Conservation (phyloP, 257 asterid genomes). For the Paraleonurus japonicus region DNA sequence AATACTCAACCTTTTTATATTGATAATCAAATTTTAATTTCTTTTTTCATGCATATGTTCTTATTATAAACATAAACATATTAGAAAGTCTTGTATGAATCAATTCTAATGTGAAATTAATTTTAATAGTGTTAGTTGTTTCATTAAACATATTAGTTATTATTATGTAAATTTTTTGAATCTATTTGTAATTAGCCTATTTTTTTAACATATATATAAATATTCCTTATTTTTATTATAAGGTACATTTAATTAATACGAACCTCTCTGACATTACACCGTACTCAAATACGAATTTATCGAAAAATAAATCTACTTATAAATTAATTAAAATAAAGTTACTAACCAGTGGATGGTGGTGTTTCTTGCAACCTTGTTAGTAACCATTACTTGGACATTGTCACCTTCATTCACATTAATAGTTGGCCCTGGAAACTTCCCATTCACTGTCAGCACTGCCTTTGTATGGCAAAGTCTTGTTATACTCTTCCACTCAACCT, state of each 20-base stretch:
- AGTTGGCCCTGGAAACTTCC: conserved; percentile 73
- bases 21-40: background rate
- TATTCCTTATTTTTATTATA: no score
- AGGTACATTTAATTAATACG: no score
- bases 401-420: conserved; percentile 76
- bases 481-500: conserved; percentile 67
- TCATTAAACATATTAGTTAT: no score
- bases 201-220: no score
- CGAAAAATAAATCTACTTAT: background rate
- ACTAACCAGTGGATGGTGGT: conserved; percentile 79
- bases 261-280: no score
- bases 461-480: conserved; percentile 58
- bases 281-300: no score
- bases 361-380: conserved; percentile 50
- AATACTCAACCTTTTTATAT: background rate
- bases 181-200: no score
- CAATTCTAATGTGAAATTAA: no score
- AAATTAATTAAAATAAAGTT: background rate
- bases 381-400: conserved; percentile 54
- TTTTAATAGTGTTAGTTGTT: no score
- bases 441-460: conserved; percentile 56
- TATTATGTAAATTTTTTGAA: no score
- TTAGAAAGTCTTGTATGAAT: no score
- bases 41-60: background rate
- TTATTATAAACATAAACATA: no score